phyloP scores from a whole-genome alignment of 352 stramenopile species.

The Pythium brachiatum region DNA sequence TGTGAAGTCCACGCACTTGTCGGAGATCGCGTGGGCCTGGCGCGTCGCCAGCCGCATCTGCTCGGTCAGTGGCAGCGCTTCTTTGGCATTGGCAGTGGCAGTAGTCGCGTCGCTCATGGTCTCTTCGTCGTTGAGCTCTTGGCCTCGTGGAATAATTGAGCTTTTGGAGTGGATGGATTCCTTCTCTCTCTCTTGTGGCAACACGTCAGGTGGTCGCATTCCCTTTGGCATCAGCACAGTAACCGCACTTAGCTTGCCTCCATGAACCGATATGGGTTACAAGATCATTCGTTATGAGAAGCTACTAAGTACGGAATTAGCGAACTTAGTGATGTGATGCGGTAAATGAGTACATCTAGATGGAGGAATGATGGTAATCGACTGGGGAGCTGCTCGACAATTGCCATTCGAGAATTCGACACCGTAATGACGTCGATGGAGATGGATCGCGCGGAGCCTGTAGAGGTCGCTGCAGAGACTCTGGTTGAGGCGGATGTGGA shows the following conservation, averaged over 20 bases:
- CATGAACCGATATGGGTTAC: background rate
- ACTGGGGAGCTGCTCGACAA: background rate
- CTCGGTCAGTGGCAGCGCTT: conserved; percentile 34
- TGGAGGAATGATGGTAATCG: conserved; percentile 10
- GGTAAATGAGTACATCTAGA: background rate
- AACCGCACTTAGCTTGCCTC: conserved; percentile 4
- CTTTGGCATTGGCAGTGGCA: background rate
- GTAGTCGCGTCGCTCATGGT: conserved; percentile 4
- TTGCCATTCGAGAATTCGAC: background rate
- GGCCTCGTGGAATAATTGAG: no score
- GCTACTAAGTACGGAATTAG: background rate
- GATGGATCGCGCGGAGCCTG: background rate
- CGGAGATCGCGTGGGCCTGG: conserved; percentile 47
- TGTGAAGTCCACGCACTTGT: conserved; percentile 36
- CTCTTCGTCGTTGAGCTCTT: background rate
- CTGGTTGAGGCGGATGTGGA: background rate
- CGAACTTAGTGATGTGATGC: conserved; percentile 2
- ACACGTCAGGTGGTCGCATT: conserved; percentile 1
- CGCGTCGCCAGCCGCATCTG: conserved; percentile 49
- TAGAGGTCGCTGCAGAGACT: background rate
- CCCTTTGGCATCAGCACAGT: background rate
- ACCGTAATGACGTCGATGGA: background rate
- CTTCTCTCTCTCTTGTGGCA: background rate
- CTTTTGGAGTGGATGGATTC: background rate
- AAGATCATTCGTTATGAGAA: background rate